Evolutionary conservation across 2,329 filamentous ascomycete species (phyloP).

Genomic region (Nothomitra cinnamomea): DNA sequence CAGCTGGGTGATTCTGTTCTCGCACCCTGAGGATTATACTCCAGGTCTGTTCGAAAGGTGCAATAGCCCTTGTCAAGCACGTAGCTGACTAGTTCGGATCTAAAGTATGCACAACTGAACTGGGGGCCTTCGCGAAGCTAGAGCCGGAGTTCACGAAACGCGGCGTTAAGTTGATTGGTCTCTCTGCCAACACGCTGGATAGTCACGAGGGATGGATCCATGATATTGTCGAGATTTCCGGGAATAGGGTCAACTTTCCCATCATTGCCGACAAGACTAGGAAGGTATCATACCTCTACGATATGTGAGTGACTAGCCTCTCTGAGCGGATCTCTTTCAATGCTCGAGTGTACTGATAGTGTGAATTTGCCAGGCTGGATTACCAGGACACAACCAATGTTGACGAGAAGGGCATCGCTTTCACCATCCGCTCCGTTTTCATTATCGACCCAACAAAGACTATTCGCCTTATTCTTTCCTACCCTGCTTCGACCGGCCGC

Average conservation of each 20-base stretch:
- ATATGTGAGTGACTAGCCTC: slow-evolving; percentile 38
- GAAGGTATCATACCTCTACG: slow-evolving; percentile 58
- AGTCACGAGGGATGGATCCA: slow-evolving; percentile 64
- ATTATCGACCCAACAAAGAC: slow-evolving; percentile 48
- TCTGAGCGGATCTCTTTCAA: not conserved
- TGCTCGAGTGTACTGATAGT: not conserved
- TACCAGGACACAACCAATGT: slow-evolving; percentile 69
- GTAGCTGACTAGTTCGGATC: slow-evolving; percentile 27
- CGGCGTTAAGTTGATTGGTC: slow-evolving; percentile 43
- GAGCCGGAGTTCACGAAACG: slow-evolving; percentile 47
- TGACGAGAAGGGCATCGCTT: slow-evolving; percentile 52
- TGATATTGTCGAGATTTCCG: slow-evolving; percentile 68
- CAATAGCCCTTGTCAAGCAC: slow-evolving; percentile 6
- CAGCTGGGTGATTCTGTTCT: slow-evolving; percentile 55
- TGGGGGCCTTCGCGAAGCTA: slow-evolving; percentile 45
- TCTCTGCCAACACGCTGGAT: slow-evolving; percentile 44
- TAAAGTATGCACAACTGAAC: slow-evolving; percentile 44
- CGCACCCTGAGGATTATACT: slow-evolving; percentile 39
- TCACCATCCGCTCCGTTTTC: slow-evolving; percentile 49
- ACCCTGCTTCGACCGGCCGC: slow-evolving; percentile 43
- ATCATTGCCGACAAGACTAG: slow-evolving; percentile 71
- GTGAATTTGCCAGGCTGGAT: slow-evolving; percentile 39
- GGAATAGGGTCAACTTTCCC: slow-evolving; percentile 54
- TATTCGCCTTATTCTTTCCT: slow-evolving; percentile 43
- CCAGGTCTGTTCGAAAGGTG: slow-evolving; percentile 12